A percentile compares a stretch with the other conserved stretches of the same genome.
These are phyloP conservation scores for Lentinula sp. DNA, from an alignment of 768 basidiomycete species.

Conservation along the genomic window DNA sequence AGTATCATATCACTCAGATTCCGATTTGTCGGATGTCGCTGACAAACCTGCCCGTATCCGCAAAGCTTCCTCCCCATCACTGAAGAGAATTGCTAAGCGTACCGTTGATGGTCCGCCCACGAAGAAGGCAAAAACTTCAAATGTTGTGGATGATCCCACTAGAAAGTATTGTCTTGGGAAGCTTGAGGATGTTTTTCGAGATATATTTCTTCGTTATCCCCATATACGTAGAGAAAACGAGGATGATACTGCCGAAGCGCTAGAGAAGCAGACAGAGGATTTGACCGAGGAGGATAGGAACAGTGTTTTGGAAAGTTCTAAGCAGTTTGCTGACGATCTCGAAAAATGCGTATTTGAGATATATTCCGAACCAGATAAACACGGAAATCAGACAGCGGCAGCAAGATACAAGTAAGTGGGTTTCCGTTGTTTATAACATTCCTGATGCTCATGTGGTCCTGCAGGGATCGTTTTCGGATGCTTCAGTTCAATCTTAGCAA, in stretches of 20 bases:
- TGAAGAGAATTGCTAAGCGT: slow-evolving; percentile 54
- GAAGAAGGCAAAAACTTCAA: slow-evolving; percentile 40
- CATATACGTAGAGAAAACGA: slow-evolving; percentile 30
- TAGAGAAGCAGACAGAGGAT: slow-evolving; percentile 44
- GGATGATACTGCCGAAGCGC: slow-evolving; percentile 12
- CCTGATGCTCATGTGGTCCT: slow-evolving; percentile 10
- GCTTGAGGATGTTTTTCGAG: slow-evolving; percentile 62
- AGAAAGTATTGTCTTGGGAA: slow-evolving; percentile 79
- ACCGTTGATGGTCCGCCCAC: slow-evolving; percentile 30
- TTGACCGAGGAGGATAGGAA: slow-evolving; percentile 57
- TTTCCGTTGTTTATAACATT: slow-evolving; percentile 10
- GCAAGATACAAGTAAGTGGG: slow-evolving; percentile 73
- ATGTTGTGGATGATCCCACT: slow-evolving; percentile 59
- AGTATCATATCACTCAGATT: slow-evolving; percentile 27
- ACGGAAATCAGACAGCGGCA: slow-evolving; percentile 54
- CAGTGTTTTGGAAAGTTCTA: slow-evolving; percentile 48
- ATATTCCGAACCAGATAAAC: slow-evolving; percentile 74
- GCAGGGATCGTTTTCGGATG: slow-evolving; percentile 86
- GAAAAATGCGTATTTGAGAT: slow-evolving; percentile 73
- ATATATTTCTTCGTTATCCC: slow-evolving; percentile 70
- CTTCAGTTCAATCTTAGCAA: slow-evolving; percentile 85
- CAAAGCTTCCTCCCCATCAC: slow-evolving; percentile 20
- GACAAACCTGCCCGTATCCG: slow-evolving; percentile 21
- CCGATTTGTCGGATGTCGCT: slow-evolving; percentile 25
- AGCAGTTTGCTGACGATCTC: slow-evolving; percentile 61